These are phyloP conservation scores for Terfezia claveryi DNA, from an alignment of 495 filamentous ascomycete species.

Conservation along the genomic window DNA sequence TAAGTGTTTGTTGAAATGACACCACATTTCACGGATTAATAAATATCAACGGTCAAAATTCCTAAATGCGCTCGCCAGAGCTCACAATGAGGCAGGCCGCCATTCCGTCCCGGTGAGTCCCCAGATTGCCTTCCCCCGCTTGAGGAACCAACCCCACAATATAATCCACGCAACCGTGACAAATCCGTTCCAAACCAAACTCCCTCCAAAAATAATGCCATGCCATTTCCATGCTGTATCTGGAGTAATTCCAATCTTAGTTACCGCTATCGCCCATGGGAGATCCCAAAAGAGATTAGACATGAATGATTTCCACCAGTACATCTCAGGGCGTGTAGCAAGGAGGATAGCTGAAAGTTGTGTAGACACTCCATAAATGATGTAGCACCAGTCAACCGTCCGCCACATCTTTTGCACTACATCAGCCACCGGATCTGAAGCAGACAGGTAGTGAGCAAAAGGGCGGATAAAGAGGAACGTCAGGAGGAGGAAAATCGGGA, in stretches of 20 bases:
- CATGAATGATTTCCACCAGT: conserved; percentile 39
- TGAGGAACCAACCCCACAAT: conserved; percentile 35
- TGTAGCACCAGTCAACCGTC: conserved; percentile 52
- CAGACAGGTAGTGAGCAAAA: conserved; percentile 40
- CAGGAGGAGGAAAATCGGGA: conserved; percentile 40
- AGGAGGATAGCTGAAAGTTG: conserved; percentile 43
- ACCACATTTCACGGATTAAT: no score
- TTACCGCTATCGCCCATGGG: conserved; percentile 48
- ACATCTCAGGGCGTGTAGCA: conserved; percentile 44
- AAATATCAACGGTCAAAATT: no score
- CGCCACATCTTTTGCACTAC: conserved; percentile 51
- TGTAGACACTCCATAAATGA: conserved; percentile 45
- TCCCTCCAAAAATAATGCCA: conserved; percentile 45
- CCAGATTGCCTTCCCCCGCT: conserved; percentile 23
- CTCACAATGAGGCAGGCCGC: no score
- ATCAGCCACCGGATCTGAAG: conserved; percentile 30
- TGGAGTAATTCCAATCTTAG: conserved; percentile 24
- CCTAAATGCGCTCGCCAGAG: no score
- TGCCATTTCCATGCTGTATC: conserved; percentile 46
- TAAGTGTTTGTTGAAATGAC: no score
- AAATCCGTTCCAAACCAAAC: conserved; percentile 42
- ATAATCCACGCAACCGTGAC: conserved; percentile 29
- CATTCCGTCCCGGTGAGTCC: not conserved
- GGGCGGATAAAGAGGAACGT: conserved; percentile 32
- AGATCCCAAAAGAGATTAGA: conserved; percentile 47